Conservation (phyloP, 78 protist species). For the Dictyostelium brefeldianum region DNA sequence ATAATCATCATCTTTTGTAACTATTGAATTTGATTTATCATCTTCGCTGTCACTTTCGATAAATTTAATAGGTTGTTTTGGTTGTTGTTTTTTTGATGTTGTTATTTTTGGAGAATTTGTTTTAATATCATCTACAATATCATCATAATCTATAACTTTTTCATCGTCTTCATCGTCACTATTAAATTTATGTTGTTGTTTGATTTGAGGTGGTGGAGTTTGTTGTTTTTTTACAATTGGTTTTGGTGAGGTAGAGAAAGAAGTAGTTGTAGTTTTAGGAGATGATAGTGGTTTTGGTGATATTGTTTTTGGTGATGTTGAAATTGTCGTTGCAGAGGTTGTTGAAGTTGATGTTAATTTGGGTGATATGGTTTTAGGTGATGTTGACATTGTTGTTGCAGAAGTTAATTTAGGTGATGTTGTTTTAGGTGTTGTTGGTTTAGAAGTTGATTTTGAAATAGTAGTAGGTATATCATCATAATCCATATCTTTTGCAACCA, state of each 20-base stretch:
- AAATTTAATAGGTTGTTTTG: neutral
- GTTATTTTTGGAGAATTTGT: neutral
- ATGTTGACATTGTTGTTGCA: neutral
- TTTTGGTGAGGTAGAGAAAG: neutral
- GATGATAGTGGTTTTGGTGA: neutral
- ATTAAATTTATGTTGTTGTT: neutral
- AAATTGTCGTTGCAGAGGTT: neutral
- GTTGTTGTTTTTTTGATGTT: neutral
- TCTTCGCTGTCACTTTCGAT: conserved; percentile 3
- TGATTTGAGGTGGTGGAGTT: neutral
- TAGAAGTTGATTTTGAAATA: neutral
- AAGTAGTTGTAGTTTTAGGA: neutral
- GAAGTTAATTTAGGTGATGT: neutral
- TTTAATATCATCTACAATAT: neutral
- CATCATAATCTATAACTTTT: neutral
- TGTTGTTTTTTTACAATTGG: neutral
- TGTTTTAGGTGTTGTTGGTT: neutral
- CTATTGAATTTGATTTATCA: neutral
- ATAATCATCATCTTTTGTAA: conserved; percentile 26
- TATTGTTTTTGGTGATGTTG: neutral
- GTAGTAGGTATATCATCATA: neutral
- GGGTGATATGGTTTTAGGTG: neutral
- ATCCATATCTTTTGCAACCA: neutral
- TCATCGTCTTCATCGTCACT: conserved; percentile 13
- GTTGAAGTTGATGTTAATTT: neutral